Evolutionary conservation across 805 yeast genomes (phyloP), one percentile per base, ranked within the genome.

Genomic region (Suhomyces canberraensis): DNA sequence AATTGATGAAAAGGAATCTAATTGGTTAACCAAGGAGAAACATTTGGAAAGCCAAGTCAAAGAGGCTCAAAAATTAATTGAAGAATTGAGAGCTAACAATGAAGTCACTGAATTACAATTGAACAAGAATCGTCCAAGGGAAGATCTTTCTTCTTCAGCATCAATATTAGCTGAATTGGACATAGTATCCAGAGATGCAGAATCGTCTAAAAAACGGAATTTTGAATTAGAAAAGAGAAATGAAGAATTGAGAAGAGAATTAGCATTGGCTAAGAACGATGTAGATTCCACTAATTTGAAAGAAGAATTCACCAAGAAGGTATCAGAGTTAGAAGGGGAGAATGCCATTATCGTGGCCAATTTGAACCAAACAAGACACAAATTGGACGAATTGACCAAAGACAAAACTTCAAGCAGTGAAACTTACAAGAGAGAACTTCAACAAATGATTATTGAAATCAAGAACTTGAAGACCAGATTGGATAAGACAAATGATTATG

Each of bases 211-310:
- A 48, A 63, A 76, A 36, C 73, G 93, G 39, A 74, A 79, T 1
- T 55, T 77, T 33, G 88, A 83, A 49, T 71, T 89, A 36, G 95
- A 88, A 55, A 75, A 75, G 43, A 71, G 95, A 41, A 90, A 88
- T 51, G 85, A 84, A 51, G 81, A 81, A 34, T 66, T 89, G 36
- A 75, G 87, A 40, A 69, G 78, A 13, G 84, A 84, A 37, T 57
- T 89, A 35, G 75, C 83, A 28, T 59, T 67, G 30, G 69, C 78
- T 2, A 75, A 75, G 25, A 70, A 74, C 36, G 69, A 76, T 60
- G 45, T 66, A 51, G 52, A 74, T 64, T 46, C 59, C 46, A 42
- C 71, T 54, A 46, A 45, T 11, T 31, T 73, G 17, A 63, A 63
- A 36, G 72, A 70, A 40, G 62, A 58, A 29, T 67, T 62, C 39